Base-by-base conservation (phyloP, 1,284 basidiomycete genomes). In the Microbotryomycetes sp. region DNA sequence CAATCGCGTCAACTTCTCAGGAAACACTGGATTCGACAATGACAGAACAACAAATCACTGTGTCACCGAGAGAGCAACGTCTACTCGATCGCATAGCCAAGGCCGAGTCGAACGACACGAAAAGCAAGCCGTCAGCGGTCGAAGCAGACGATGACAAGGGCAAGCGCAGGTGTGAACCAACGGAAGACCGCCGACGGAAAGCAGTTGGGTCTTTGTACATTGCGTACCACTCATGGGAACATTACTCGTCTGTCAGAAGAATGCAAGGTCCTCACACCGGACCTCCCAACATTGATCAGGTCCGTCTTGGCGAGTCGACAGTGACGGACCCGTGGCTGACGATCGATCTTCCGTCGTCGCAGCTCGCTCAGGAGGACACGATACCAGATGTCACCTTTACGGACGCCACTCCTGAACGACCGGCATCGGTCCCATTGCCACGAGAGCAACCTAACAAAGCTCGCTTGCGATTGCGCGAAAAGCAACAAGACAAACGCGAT, bases 221-320 rank as follows among this genome's bases (percentile, higher is more conserved):
- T 63, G 87, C 87, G 32, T 92, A 92, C 73, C 87, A 92, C 72
- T 88, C 90, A 71, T 92, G 88, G 89, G 89, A 93, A 73, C 91
- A 93, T 74, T 93, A 92, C 73, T 91, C 88, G n/a, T 89, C 87
- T 23, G 87, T 93, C 56, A 86, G 90, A 46, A 92, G 88, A 74
- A 77, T 91, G 32, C 80, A 80, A n/a, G 90, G 90, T 3, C 91
- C 91, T 0, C 89, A 92, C 71, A 78, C 82, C 0, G 91, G 89
- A 6, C 77, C 86, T 4, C 90, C 91, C 3, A 78, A 79, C 58
- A 83, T 92, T 14, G 75, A 78, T 51, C 87, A 90, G 74, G 61
- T 67, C 28, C 7, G 65, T 45, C 7, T 26, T 42, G 19, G 2
- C 26, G 16, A 26, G 3, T 9, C 28, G 26, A 4, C 19, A 0